A percentile compares a stretch with the other conserved stretches of the same genome.
Conservation (phyloP, 352 stramenopile species). For the Phytophthora cactorum region DNA sequence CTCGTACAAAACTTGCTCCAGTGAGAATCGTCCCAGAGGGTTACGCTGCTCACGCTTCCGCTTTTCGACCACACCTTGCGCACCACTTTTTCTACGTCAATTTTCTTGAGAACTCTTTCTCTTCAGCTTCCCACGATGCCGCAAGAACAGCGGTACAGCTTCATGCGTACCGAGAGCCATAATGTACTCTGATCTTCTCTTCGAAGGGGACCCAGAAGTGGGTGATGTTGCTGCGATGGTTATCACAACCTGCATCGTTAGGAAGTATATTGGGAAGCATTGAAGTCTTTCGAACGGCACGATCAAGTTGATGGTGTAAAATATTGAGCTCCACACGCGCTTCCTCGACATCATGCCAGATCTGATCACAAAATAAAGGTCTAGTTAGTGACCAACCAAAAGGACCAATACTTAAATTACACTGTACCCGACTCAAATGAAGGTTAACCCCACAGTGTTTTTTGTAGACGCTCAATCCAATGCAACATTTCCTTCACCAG, state of each 20-base stretch:
- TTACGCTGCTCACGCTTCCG: constrained; percentile 70
- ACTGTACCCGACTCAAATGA: constrained; percentile 67
- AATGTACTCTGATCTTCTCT: constrained; percentile 67
- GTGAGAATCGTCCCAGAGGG: constrained; percentile 41
- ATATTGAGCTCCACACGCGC: constrained; percentile 80
- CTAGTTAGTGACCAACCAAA: background rate
- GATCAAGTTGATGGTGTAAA: constrained; percentile 70
- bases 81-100: constrained; percentile 68
- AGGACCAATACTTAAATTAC: background rate
- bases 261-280: constrained; percentile 12
- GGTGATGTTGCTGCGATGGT: constrained; percentile 18
- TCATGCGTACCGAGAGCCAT: constrained; percentile 63
- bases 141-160: constrained; percentile 71
- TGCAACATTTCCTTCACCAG: constrained; percentile 79
- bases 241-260: constrained; percentile 18
- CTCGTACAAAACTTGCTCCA: constrained; percentile 80
- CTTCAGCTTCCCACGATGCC: constrained; percentile 76
- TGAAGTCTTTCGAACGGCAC: constrained; percentile 39
- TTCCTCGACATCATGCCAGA: constrained; percentile 82
- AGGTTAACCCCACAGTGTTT: constrained; percentile 82
- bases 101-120: constrained; percentile 67
- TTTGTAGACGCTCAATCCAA: constrained; percentile 83
- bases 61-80: constrained; percentile 81
- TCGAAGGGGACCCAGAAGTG: constrained; percentile 28
- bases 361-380: constrained; percentile 34